phyloP scores from a whole-genome alignment of 495 filamentous ascomycete species.

The Tuber umbilicatum region DNA sequence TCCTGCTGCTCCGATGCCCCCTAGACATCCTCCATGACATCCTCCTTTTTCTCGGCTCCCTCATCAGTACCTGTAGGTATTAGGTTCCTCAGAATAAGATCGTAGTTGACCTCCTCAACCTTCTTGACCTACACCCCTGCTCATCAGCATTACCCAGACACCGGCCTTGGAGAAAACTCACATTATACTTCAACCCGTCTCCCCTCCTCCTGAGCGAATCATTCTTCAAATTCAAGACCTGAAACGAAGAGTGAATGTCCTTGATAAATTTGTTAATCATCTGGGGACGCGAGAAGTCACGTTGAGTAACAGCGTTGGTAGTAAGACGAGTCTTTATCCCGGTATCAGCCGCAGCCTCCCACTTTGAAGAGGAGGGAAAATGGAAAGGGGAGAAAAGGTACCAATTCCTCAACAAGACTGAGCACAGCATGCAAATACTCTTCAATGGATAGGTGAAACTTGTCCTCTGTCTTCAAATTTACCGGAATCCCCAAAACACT shows the following conservation, averaged over 20 bases:
- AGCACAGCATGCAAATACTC: slow-evolving; percentile 89
- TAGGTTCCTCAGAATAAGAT: slow-evolving; percentile 78
- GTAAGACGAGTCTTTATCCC: slow-evolving; percentile 63
- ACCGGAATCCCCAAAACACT: slow-evolving; percentile 76
- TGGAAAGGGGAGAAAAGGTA: slow-evolving; percentile 39
- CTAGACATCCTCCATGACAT: background rate
- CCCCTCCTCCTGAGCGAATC: slow-evolving; percentile 78
- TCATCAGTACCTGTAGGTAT: slow-evolving; percentile 47
- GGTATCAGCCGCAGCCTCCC: background rate
- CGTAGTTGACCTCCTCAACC: slow-evolving; percentile 96
- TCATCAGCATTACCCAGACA: background rate
- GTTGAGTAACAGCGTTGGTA: slow-evolving; percentile 92
- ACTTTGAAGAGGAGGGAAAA: slow-evolving; percentile 8
- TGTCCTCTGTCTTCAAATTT: slow-evolving; percentile 81
- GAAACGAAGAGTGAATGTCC: slow-evolving; percentile 90
- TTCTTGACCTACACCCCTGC: slow-evolving; percentile 64
- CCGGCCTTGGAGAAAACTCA: slow-evolving; percentile 45
- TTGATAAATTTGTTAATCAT: slow-evolving; percentile 89
- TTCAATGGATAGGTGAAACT: slow-evolving; percentile 92
- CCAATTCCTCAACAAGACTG: slow-evolving; percentile 80
- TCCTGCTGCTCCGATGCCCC: background rate
- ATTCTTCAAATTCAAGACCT: slow-evolving; percentile 95
- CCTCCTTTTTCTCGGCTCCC: slow-evolving; percentile 4
- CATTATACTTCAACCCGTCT: slow-evolving; percentile 90
- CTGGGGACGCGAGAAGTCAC: slow-evolving; percentile 74